Conservation (phyloP, 331 rosid genomes). For the Cydonia oblonga region DNA sequence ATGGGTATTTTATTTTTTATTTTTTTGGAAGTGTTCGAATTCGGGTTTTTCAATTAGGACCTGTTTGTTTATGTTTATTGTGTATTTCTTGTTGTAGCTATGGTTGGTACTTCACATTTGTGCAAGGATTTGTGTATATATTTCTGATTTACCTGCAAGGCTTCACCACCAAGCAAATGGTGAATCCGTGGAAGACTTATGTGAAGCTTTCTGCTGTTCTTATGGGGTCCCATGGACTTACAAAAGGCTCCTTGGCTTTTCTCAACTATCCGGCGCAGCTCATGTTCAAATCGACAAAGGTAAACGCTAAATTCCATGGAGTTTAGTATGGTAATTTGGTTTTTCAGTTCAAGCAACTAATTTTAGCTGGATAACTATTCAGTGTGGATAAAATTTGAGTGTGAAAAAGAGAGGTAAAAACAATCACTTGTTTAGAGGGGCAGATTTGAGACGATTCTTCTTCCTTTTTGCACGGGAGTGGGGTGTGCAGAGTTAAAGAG, state of each 20-base stretch:
- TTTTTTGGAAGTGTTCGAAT: neutral
- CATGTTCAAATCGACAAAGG: slow-evolving; percentile 99
- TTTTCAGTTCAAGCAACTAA: slow-evolving; percentile 7
- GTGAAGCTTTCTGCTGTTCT: slow-evolving; percentile 89
- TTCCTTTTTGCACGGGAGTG: neutral
- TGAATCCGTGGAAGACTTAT: slow-evolving; percentile 97
- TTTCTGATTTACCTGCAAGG: slow-evolving; percentile 87
- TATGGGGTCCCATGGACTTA: slow-evolving; percentile 96
- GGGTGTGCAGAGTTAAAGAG: neutral
- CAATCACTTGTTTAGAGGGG: neutral
- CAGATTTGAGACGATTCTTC: neutral
- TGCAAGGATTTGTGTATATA: slow-evolving; percentile 95
- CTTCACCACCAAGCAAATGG: slow-evolving; percentile 92
- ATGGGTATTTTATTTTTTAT: neutral
- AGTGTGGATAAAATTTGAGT: neutral
- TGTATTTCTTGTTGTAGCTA: slow-evolving; percentile 46
- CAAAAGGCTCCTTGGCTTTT: slow-evolving; percentile 92
- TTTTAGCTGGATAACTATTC: neutral
- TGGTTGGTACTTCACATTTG: slow-evolving; percentile 97
- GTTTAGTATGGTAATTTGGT: neutral
- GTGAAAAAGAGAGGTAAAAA: neutral
- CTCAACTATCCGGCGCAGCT: slow-evolving; percentile 96
- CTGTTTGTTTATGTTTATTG: neutral
- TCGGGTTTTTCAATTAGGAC: slow-evolving; percentile 1
- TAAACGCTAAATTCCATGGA: slow-evolving; percentile 1